Conservation (phyloP, 306 rosid species). For the Acmispon strigosus region DNA sequence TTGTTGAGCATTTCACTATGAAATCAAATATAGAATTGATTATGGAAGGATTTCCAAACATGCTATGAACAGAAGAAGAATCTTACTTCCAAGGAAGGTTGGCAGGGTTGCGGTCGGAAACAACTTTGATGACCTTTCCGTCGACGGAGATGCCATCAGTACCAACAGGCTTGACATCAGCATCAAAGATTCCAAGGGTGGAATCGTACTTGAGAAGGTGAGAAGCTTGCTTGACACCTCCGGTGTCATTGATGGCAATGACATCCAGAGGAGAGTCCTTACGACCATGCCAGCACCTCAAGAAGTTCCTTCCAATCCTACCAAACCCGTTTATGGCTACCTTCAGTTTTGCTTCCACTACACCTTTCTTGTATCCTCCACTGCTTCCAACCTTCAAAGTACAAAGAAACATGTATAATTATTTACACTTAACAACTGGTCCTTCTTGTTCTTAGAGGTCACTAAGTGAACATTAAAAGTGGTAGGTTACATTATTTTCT, state of each 20-base stretch:
- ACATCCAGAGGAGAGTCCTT: slow-evolving; percentile 93
- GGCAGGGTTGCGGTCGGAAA: slow-evolving; percentile 69
- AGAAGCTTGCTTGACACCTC: slow-evolving; percentile 96
- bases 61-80: neutral
- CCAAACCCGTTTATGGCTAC: slow-evolving; percentile 97
- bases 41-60: no score
- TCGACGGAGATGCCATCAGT: slow-evolving; percentile 68
- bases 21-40: no score
- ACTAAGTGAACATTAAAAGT: neutral
- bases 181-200: slow-evolving; percentile 89
- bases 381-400: slow-evolving; percentile 50
- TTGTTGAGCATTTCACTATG: no score
- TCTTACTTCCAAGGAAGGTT: slow-evolving; percentile 91
- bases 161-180: slow-evolving; percentile 85
- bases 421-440: neutral
- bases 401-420: neutral
- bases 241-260: slow-evolving; percentile 89
- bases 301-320: slow-evolving; percentile 91
- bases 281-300: slow-evolving; percentile 98
- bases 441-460: neutral
- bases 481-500: neutral
- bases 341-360: slow-evolving; percentile 74
- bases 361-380: slow-evolving; percentile 57
- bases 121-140: slow-evolving; percentile 86
- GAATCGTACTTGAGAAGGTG: slow-evolving; percentile 99